Conservation (phyloP, 2,329 filamentous ascomycete genomes). For the Lecanoromycetidae sp. region DNA sequence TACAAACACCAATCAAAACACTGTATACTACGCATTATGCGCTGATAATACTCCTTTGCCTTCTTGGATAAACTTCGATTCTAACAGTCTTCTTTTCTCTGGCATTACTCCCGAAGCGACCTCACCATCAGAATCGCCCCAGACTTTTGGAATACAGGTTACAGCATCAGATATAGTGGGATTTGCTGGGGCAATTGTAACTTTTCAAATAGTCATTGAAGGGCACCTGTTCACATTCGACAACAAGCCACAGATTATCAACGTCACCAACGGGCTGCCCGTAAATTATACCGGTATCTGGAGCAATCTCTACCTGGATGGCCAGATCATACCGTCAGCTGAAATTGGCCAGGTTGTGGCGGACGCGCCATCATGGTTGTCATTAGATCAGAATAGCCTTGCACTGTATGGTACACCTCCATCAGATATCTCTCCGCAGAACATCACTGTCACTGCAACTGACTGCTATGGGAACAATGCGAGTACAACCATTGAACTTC, state of each 20-base stretch:
- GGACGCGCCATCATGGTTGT: constrained; percentile 56
- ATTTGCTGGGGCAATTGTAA: constrained; percentile 54
- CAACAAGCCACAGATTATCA: constrained; percentile 44
- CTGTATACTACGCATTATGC: constrained; percentile 64
- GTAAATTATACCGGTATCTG: constrained; percentile 44
- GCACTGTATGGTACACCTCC: constrained; percentile 54
- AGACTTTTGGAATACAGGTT: constrained; percentile 59
- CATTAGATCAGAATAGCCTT: constrained; percentile 50
- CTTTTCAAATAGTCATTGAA: constrained; percentile 62
- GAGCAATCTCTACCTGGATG: constrained; percentile 47
- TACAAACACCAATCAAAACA: constrained; percentile 40
- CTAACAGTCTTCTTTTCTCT: constrained; percentile 50
- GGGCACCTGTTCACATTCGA: constrained; percentile 56
- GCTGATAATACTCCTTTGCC: constrained; percentile 70
- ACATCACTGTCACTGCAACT: constrained; percentile 48
- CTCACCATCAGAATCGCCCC: constrained; percentile 53
- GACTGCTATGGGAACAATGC: constrained; percentile 51
- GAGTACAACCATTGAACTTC: constrained; percentile 42
- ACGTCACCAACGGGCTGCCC: constrained; percentile 41
- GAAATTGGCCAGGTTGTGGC: constrained; percentile 43
- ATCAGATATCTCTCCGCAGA: constrained; percentile 44
- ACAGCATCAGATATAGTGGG: constrained; percentile 71
- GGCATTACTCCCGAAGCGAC: constrained; percentile 57
- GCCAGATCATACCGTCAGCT: constrained; percentile 34
- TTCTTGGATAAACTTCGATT: constrained; percentile 70